Percentiles rank a stretch among this genome's conserved stretches.
phyloP scores from a whole-genome alignment of 2,329 filamentous ascomycete genomes.

The Chlorencoelia australis region DNA sequence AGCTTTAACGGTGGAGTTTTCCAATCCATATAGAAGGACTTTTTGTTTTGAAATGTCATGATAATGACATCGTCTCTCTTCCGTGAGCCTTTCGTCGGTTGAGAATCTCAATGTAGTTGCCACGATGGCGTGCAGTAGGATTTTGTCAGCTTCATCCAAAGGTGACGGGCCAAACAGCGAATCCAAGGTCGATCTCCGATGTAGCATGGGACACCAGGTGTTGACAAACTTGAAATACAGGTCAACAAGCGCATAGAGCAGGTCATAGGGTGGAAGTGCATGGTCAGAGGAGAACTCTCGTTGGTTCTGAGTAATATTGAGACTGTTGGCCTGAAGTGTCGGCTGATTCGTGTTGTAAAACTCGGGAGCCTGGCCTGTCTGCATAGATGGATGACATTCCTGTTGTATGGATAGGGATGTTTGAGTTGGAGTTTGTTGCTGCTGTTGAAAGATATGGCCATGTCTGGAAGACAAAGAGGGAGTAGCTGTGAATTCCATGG shows the following conservation, averaged over 20 bases:
- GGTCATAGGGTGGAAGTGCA: constrained; percentile 64
- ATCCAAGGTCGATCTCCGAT: constrained; percentile 72
- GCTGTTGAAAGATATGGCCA: constrained; percentile 38
- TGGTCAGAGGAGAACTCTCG: constrained; percentile 44
- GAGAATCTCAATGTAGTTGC: constrained; percentile 82
- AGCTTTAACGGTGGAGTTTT: constrained; percentile 81
- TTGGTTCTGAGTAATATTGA: constrained; percentile 40
- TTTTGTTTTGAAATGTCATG: constrained; percentile 75
- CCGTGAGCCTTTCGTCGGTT: constrained; percentile 62
- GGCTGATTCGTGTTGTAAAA: constrained; percentile 26
- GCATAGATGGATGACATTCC: constrained; percentile 15
- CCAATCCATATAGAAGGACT: constrained; percentile 77
- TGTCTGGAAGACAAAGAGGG: constrained; percentile 35
- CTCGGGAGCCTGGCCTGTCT: constrained; percentile 20
- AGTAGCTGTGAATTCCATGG: constrained; percentile 40
- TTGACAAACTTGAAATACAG: constrained; percentile 74
- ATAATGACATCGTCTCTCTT: constrained; percentile 63
- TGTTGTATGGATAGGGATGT: constrained; percentile 24
- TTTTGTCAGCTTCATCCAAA: constrained; percentile 70
- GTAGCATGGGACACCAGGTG: constrained; percentile 83
- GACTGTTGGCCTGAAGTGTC: constrained; percentile 47
- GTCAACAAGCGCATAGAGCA: constrained; percentile 63
- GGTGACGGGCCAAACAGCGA: constrained; percentile 68
- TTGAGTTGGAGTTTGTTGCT: constrained; percentile 14
- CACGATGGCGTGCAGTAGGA: constrained; percentile 80